Evolutionary conservation across 116 monocot genomes (phyloP), one percentile per base, ranked within the genome.

Genomic region (Zostera marina): DNA sequence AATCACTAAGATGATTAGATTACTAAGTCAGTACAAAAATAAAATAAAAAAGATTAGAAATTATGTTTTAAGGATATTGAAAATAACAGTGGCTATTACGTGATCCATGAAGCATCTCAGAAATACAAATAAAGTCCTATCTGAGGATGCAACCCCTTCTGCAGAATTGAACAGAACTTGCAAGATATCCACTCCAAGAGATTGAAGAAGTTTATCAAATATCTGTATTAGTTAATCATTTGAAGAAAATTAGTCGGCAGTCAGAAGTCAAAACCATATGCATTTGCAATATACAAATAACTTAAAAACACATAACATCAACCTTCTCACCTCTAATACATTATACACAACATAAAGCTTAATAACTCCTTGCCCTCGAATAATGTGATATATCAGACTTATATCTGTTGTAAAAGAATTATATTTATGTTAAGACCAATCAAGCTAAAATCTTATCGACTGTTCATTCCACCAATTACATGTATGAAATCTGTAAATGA

Each of bases 331-430:
- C 59, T 59, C 59, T 59, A 59, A 59, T 45, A 94, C 94, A 66
- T 94, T 94, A 77, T 94, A 94, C 53, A 94, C 81, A 13, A 94
- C 89, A 74, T 94, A 94, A 39, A 88, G 77, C 60, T 94, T 94
- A 44, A 94, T 55, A 26, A 78, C 88, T 58, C 88, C 94, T 75
- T 94, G 94, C 46, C 94, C 94, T 52, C 94, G 85, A 58, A 94
- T 94, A 46, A 94, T 75, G 65, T 94, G 94, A 67, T 94, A 94
- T 70, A 94, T 88, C 63, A 94, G 66, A 62, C 94, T 94, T 75
- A 92, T 92, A 87, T 92, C 92, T 92, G 79, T 54, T 58, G 43
- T 15, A 73, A 54, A 44, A 13, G 14, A 54, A 26, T 11, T 26
- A 46, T 23, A 44, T 32, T 32, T 32, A 32, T 16, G 26, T 41